Base-by-base conservation (phyloP, 2,329 filamentous ascomycete genomes). In the Septoria linicola region DNA sequence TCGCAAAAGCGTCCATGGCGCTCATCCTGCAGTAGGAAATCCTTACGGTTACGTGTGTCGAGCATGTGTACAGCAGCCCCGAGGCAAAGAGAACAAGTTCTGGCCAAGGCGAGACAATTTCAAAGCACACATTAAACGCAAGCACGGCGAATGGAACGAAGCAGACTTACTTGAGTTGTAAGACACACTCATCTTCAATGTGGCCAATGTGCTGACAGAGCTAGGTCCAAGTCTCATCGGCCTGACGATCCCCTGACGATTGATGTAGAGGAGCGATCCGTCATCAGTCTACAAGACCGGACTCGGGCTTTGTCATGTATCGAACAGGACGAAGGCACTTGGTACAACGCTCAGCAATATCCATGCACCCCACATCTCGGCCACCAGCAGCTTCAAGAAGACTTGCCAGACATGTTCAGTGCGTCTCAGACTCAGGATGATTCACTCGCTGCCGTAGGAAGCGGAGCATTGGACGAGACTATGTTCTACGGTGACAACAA, bases 101-200 rank as follows among this genome's bases (percentile, higher is more conserved):
- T 96, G 88, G 88, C 85, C 87, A 1, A 81, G 91, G 17, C 75
- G 84, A 43, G 91, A 96, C 68, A 96, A 96, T 64, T 96, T 96
- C 68, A 84, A 84, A 54, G 82, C 85, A 30, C 91, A 96, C 65
- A 76, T 95, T 39, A 75, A 73, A 42, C 80, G 85, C 8, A 82
- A 88, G 62, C 90, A 96, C 36, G 21, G 51, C 1, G 32, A 56
- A 8, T 51, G 25, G 44, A 45, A 56, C 19, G 58, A 60, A 16
- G 40, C 21, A 13, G 32, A 49, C 2, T 35, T 61, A n/a, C 43
- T 61, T 13, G 53, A 61, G 16, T 16, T 39, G 59, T 61, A 59
- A 25, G 57, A 10, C 13, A 27, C 32, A 23, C 17, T 3, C 14
- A 8, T 2, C 10, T 11, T 21, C 21, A 10, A 8, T 5, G 8